These are phyloP conservation scores for Myxozyma monticola DNA, from an alignment of 805 yeast species.

Conservation along the genomic window DNA sequence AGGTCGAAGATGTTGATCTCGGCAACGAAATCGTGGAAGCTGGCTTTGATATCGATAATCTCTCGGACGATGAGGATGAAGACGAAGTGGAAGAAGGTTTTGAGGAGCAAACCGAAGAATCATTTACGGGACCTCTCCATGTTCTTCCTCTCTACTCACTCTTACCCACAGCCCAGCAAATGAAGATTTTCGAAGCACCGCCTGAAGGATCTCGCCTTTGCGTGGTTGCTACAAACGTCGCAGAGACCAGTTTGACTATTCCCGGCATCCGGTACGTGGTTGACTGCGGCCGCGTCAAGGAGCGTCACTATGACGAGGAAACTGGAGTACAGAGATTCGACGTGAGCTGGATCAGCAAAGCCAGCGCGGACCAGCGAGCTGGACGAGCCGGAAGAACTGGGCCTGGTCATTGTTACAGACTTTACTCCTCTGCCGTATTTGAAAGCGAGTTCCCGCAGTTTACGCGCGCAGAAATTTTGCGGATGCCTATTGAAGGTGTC, in stretches of 20 bases:
- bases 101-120: conserved; percentile 57
- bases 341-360: conserved; percentile 89
- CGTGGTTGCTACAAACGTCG: conserved; percentile 95
- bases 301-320: conserved; percentile 73
- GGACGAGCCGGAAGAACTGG: conserved; percentile 99
- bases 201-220: conserved; percentile 85
- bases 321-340: conserved; percentile 93
- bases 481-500: conserved; percentile 97
- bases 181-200: conserved; percentile 84
- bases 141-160: conserved; percentile 91
- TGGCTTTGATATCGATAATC: conserved; percentile 33
- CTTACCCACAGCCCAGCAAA: conserved; percentile 90
- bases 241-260: conserved; percentile 95
- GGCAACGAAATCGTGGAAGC: conserved; percentile 34
- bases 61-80: conserved; percentile 41
- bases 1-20: conserved; percentile 82
- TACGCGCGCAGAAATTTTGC: conserved; percentile 80
- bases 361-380: conserved; percentile 91
- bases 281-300: conserved; percentile 93
- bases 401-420: conserved; percentile 94
- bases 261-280: conserved; percentile 94
- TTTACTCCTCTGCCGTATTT: conserved; percentile 89
- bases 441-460: conserved; percentile 84
- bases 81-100: conserved; percentile 60
- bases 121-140: conserved; percentile 65